Conservation (phyloP, 768 basidiomycete species). For the Suillus fuscotomentosus region DNA sequence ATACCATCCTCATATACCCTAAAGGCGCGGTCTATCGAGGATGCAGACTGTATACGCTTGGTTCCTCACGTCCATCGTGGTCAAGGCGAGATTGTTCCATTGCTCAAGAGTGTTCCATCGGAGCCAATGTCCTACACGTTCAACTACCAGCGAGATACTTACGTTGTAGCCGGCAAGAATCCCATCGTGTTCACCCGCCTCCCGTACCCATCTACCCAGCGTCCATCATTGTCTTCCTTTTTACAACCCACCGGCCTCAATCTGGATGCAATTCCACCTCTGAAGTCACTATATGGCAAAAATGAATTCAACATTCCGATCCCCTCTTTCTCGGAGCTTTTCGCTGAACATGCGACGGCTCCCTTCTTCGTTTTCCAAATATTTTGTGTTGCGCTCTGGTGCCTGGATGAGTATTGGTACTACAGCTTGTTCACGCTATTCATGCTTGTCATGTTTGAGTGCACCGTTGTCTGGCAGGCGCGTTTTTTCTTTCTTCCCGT, state of each 20-base stretch:
- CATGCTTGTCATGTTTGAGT: slow-evolving; percentile 98
- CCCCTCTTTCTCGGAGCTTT: slow-evolving; percentile 89
- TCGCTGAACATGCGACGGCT: slow-evolving; percentile 94
- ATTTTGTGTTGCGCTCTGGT: slow-evolving; percentile 97
- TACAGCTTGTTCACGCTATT: slow-evolving; percentile 97
- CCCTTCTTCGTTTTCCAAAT: slow-evolving; percentile 99
- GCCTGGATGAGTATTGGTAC: slow-evolving; percentile 98
- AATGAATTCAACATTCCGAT: slow-evolving; percentile 98
- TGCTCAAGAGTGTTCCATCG: slow-evolving; percentile 58
- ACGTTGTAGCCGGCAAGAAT: slow-evolving; percentile 59
- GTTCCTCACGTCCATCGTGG: slow-evolving; percentile 81
- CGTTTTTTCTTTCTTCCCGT: slow-evolving; percentile 20
- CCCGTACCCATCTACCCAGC: slow-evolving; percentile 80
- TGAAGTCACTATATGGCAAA: slow-evolving; percentile 75
- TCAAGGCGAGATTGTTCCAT: slow-evolving; percentile 82
- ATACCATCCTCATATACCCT: slow-evolving; percentile 2
- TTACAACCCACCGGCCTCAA: slow-evolving; percentile 56
- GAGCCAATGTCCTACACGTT: slow-evolving; percentile 76
- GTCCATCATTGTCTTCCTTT: slow-evolving; percentile 70
- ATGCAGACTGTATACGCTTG: slow-evolving; percentile 81
- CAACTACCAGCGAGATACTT: slow-evolving; percentile 94
- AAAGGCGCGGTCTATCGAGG: slow-evolving; percentile 60
- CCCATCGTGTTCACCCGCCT: slow-evolving; percentile 72
- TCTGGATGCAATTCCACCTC: slow-evolving; percentile 42
- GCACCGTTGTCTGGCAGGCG: slow-evolving; percentile 98